A percentile compares a stretch with the other conserved stretches of the same genome.
phyloP scores from a whole-genome alignment of 2,329 filamentous ascomycete species.

The Trichoderma sp. region DNA sequence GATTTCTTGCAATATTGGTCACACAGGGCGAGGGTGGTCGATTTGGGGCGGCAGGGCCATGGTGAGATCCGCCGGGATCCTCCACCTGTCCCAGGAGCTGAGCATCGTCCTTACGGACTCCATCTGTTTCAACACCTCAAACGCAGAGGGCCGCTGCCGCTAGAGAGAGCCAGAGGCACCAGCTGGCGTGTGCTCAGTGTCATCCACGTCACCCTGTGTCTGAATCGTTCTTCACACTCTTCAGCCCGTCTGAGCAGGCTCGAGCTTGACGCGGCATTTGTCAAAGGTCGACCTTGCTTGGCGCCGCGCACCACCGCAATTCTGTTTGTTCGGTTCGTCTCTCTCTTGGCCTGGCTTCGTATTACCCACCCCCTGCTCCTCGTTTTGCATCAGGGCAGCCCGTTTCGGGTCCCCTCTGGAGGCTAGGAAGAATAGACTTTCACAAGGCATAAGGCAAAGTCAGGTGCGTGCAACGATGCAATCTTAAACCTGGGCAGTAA shows the following conservation, averaged over 20 bases:
- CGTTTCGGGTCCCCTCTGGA: neutral
- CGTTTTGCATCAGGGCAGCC: neutral
- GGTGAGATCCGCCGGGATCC: constrained; percentile 6
- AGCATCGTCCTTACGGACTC: neutral
- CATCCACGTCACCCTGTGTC: constrained; percentile 4
- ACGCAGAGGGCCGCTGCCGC: constrained; percentile 15
- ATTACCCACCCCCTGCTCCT: neutral
- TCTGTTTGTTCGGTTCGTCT: neutral
- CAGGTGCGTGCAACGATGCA: constrained; percentile 8
- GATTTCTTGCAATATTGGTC: neutral
- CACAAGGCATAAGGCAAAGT: neutral
- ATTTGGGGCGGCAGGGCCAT: neutral
- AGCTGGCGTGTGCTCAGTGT: neutral
- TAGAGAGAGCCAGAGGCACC: constrained; percentile 10
- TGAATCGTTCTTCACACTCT: neutral
- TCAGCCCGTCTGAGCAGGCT: neutral
- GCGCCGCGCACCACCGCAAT: neutral
- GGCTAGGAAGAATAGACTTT: neutral
- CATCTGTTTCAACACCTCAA: constrained; percentile 12
- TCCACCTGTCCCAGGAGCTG: neutral
- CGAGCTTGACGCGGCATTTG: neutral
- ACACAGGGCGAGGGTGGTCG: neutral
- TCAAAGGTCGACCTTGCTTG: neutral
- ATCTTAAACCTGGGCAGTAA: neutral
- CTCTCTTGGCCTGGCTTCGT: neutral